A percentile compares a stretch with the other conserved stretches of the same genome.
phyloP scores from a whole-genome alignment of 768 basidiomycete species.

The Xerocomellus dryophilus region DNA sequence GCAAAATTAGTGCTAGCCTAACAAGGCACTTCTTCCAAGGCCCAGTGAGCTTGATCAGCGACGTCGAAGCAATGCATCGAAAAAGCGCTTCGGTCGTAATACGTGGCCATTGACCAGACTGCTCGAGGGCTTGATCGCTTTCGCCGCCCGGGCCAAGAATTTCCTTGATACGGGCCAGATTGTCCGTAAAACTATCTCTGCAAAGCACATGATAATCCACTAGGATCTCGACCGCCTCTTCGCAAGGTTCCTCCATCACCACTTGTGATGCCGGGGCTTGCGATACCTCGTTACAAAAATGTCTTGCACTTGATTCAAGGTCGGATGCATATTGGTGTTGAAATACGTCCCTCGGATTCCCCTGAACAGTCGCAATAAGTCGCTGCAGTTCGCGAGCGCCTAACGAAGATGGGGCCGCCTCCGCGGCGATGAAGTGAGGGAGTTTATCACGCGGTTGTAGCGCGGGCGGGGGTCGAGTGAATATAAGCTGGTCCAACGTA shows the following conservation, averaged over 20 bases:
- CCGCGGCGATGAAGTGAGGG: not conserved
- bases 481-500: not conserved
- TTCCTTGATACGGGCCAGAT: not conserved
- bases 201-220: not conserved
- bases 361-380: not conserved
- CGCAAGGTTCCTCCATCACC: not conserved
- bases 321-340: not conserved
- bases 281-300: not conserved
- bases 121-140: conserved; percentile 13
- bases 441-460: not conserved
- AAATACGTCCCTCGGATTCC: not conserved
- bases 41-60: conserved; percentile 1
- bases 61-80: conserved; percentile 24
- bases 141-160: conserved; percentile 10
- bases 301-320: not conserved
- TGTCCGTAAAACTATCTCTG: not conserved
- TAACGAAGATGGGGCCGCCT: not conserved
- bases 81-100: conserved; percentile 29
- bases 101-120: not conserved
- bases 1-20: conserved; percentile 22
- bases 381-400: not conserved
- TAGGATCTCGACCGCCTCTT: not conserved
- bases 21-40: conserved; percentile 31
- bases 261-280: not conserved
- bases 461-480: conserved; percentile 1